These are phyloP conservation scores for Monosporascus sp. DNA, from an alignment of 2,329 filamentous ascomycete species.

Conservation along the genomic window DNA sequence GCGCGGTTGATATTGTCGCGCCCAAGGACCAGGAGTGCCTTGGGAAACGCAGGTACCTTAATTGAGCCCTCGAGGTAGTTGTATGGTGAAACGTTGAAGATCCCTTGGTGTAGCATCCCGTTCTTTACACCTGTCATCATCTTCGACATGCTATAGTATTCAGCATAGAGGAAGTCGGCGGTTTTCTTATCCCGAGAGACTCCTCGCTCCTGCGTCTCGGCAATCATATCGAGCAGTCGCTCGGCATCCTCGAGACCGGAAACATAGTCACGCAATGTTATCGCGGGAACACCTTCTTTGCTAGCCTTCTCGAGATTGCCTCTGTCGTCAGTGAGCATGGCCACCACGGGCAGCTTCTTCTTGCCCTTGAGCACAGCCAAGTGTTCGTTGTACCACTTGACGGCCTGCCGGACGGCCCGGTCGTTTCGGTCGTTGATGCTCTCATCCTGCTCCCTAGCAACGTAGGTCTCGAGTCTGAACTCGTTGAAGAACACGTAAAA, in stretches of 20 bases:
- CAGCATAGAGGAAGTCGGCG: constrained; percentile 72
- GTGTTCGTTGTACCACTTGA: constrained; percentile 87
- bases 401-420: constrained; percentile 77
- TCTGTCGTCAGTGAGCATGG: constrained; percentile 91
- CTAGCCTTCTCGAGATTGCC: constrained; percentile 81
- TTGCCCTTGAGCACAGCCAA: constrained; percentile 55
- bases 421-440: constrained; percentile 97
- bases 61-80: constrained; percentile 96
- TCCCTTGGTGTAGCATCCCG: constrained; percentile 85
- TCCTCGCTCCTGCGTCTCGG: constrained; percentile 65
- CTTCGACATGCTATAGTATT: constrained; percentile 83
- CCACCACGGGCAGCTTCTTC: constrained; percentile 64
- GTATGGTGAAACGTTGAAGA: constrained; percentile 94
- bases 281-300: constrained; percentile 64
- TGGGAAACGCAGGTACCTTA: constrained; percentile 84
- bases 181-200: constrained; percentile 59
- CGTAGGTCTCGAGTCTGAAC: constrained; percentile 87
- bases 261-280: constrained; percentile 73
- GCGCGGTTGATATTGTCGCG: constrained; percentile 94
- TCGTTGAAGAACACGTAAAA: constrained; percentile 99
- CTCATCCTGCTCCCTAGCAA: constrained; percentile 69
- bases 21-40: constrained; percentile 79
- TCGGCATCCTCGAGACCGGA: constrained; percentile 76
- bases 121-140: constrained; percentile 91
- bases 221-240: constrained; percentile 87